Base-by-base conservation (phyloP, 768 basidiomycete genomes). In the Macrolepiota fuliginosa region DNA sequence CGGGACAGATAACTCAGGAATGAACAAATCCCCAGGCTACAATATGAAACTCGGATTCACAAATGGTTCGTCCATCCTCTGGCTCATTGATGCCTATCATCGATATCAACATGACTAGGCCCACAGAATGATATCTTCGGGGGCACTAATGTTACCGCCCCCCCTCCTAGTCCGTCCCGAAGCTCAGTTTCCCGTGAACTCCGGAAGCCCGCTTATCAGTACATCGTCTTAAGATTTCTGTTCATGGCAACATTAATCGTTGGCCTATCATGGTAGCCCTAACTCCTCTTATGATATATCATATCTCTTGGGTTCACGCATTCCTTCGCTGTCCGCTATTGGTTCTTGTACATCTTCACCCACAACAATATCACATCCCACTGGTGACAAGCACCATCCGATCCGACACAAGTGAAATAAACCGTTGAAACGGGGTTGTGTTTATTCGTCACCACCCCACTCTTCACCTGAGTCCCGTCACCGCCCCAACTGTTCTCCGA, bases 1-100 rank as follows among this genome's bases (percentile, higher is more conserved):
- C 7, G 77, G 76, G 13, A 70, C 65, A 17, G 82, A 85, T 62
- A 65, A 78, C 1, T 75, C 79, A 32, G 83, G 83, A 17, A 71
- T 74, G 9, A 75, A 77, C 11, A 73, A 74, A 52, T 66, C 71
- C 4, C 77, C 79, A 3, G 67, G 69, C 0, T 79, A 78, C 61
- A 78, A 77, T 62, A 39, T 51, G 25, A 76, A 74, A 47, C 68
- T 74, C 56, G 77, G 76, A 3, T 79, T 76, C 40, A 46, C 64
- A 9, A 63, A 72, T 55, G 77, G 77, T 76, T 45, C 42, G 42
- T 45, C 17, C 17, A 17, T 45, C 0, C 3, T 7, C 29, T 3
- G 29, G 29, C 3, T n/a, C n/a, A n/a, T n/a, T 32, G 29, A 32
- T 32, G 29, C 3, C 7, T 32, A 32, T 19, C 19, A 19, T 7